A percentile compares a stretch with the other conserved stretches of the same genome.
Evolutionary conservation across 1,284 basidiomycete species (phyloP).

Genomic region (Ganoderma leucocontextum): DNA sequence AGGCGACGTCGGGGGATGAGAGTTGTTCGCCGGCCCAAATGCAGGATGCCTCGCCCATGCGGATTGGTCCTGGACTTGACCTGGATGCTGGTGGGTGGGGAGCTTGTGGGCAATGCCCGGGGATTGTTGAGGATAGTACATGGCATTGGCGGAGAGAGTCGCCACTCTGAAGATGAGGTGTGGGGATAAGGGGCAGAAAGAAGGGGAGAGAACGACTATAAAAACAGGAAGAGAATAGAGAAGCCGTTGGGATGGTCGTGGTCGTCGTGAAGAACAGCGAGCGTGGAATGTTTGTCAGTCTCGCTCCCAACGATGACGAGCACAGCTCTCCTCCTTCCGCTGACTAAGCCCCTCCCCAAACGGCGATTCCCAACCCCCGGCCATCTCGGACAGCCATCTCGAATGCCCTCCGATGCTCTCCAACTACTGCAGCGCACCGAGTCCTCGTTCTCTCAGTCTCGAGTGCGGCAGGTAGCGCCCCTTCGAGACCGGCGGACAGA

Average conservation of each 20-base stretch:
- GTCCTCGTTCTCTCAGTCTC: not conserved
- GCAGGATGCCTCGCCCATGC: conserved; percentile 71
- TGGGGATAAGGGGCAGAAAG: conserved; percentile 10
- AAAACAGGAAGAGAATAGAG: conserved; percentile 28
- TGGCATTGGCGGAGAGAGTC: conserved; percentile 53
- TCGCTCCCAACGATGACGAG: conserved; percentile 41
- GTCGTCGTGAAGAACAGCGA: conserved; percentile 42
- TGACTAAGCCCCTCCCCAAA: conserved; percentile 33
- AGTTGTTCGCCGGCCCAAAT: conserved; percentile 64
- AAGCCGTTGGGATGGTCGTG: conserved; percentile 37
- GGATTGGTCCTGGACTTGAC: conserved; percentile 63
- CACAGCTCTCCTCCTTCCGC: conserved; percentile 31
- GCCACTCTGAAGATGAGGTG: conserved; percentile 31
- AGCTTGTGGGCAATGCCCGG: conserved; percentile 80
- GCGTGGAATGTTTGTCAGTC: conserved; percentile 38
- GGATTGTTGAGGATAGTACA: conserved; percentile 85
- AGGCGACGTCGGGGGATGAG: conserved; percentile 71
- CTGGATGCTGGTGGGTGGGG: conserved; percentile 56
- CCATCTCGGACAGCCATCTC: not conserved
- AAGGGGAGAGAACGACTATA: conserved; percentile 32
- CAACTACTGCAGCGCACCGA: not conserved
- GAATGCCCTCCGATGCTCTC: not conserved
- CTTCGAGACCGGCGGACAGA: not conserved
- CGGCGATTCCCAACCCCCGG: conserved; percentile 7
- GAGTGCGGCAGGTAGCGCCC: not conserved